Conservation (phyloP, 257 asterid genomes). For the Petunia axillaris region DNA sequence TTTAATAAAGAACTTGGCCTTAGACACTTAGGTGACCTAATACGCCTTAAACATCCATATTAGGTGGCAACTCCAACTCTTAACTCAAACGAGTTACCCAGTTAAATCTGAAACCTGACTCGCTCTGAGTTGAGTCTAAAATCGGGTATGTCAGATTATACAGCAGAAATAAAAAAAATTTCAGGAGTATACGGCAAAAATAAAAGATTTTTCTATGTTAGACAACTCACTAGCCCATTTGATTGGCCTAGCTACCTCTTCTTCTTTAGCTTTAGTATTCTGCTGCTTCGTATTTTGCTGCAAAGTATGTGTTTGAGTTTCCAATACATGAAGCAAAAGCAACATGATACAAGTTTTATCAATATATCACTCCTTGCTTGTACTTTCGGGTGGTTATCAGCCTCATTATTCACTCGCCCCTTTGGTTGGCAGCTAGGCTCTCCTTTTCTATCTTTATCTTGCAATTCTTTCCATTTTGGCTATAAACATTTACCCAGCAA, state of each 20-base stretch:
- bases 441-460: conserved; percentile 50
- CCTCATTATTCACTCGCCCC: conserved; percentile 41
- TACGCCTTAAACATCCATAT: too few relatives aligned
- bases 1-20: too few relatives aligned
- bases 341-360: conserved; percentile 7
- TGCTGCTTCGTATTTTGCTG: conserved; percentile 76
- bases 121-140: too few relatives aligned
- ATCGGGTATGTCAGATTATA: too few relatives aligned
- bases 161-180: too few relatives aligned
- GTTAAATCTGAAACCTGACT: too few relatives aligned
- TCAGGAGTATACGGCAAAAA: conserved; percentile 13
- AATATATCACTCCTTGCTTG: conserved; percentile 29
- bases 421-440: conserved; percentile 43
- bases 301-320: conserved; percentile 37
- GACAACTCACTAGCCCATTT: conserved; percentile 50
- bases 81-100: too few relatives aligned
- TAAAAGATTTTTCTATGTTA: conserved; percentile 16
- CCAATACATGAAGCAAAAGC: conserved; percentile 20
- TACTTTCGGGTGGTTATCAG: conserved; percentile 11
- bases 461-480: conserved; percentile 75
- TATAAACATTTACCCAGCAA: conserved; percentile 43
- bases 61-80: too few relatives aligned
- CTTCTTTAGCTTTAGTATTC: conserved; percentile 51
- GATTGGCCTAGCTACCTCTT: conserved; percentile 39
- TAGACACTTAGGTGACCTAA: too few relatives aligned